Evolutionary conservation across 176 grass and related monocot genomes (phyloP).

Genomic region (Pontederia crassipes): DNA sequence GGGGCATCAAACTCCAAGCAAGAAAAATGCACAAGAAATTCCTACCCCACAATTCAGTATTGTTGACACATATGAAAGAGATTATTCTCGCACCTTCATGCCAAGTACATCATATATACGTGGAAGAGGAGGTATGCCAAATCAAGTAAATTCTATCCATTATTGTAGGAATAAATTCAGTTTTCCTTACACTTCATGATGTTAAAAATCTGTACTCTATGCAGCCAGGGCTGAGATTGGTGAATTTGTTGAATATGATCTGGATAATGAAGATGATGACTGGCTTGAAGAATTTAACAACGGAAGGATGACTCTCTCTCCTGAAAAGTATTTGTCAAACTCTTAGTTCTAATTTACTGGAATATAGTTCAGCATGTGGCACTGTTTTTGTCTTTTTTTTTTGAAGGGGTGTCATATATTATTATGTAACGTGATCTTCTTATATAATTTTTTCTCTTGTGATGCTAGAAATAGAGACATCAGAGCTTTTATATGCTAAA

Average conservation of each 20-base stretch:
- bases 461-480: too few species aligned
- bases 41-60: constrained; percentile 72
- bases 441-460: too few species aligned
- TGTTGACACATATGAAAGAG: constrained; percentile 83
- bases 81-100: constrained; percentile 77
- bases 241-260: constrained; percentile 95
- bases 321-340: constrained; percentile 60
- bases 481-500: too few species aligned
- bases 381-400: too few species aligned
- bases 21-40: constrained; percentile 85
- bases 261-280: constrained; percentile 97
- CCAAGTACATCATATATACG: constrained; percentile 77
- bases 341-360: background rate
- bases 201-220: constrained; percentile 2
- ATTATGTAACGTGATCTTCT: too few species aligned
- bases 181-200: too few species aligned
- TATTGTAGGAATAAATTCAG: too few species aligned
- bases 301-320: constrained; percentile 63
- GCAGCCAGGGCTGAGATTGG: constrained; percentile 90
- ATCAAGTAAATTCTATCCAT: constrained; percentile 2
- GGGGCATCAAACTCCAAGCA: constrained; percentile 43
- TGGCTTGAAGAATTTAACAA: constrained; percentile 93
- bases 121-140: constrained; percentile 76
- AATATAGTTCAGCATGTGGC: background rate
- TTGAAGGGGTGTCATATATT: too few species aligned